Percentiles rank a stretch among this genome's conserved stretches.
Evolutionary conservation across 2,329 filamentous ascomycete species (phyloP).

Genomic region (Clarireedia homoeocarpa): DNA sequence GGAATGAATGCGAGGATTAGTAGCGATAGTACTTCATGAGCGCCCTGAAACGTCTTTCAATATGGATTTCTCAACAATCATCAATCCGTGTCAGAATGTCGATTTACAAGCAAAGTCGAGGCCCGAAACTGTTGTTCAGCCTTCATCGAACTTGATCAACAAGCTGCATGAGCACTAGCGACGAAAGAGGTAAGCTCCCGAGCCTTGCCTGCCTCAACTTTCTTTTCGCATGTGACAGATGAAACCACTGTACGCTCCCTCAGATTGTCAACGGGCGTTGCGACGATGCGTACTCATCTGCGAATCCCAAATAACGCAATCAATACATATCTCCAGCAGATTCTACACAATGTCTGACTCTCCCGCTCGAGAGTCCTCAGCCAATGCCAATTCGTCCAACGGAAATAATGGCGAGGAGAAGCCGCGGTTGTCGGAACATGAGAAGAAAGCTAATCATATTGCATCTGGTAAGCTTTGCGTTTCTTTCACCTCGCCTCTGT

Average conservation of each 20-base stretch:
- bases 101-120: background rate
- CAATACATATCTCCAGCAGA: background rate
- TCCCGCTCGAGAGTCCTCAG: conserved; percentile 19
- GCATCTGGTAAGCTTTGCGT: conserved; percentile 39
- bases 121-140: background rate
- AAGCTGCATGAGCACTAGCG: background rate
- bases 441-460: conserved; percentile 70
- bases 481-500: background rate
- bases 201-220: background rate
- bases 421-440: conserved; percentile 57
- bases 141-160: background rate
- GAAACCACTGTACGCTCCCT: background rate
- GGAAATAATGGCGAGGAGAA: conserved; percentile 38
- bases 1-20: too few species aligned
- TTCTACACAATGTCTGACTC: background rate
- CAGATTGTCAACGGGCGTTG: background rate
- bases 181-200: background rate
- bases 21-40: too few species aligned
- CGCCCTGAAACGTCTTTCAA: too few species aligned
- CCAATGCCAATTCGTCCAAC: conserved; percentile 22
- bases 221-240: background rate
- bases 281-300: background rate
- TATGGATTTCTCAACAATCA: too few species aligned
- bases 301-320: background rate
- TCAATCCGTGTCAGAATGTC: too few species aligned